These are phyloP conservation scores for Candolleomyces aberdarensis DNA, from an alignment of 768 basidiomycete species.

Conservation along the genomic window DNA sequence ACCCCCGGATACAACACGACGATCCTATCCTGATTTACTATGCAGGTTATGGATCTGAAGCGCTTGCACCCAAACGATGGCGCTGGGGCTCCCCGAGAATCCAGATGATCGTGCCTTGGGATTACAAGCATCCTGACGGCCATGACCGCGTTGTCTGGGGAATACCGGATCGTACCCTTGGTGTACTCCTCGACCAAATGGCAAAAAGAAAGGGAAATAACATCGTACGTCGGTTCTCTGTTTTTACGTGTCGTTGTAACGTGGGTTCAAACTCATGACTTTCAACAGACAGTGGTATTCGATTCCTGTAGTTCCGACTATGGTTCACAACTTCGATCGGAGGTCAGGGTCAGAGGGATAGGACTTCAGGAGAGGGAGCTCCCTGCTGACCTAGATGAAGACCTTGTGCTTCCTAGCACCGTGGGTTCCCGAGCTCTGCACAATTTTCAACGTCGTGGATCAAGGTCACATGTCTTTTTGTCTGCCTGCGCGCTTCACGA, in stretches of 20 bases:
- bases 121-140: conserved; percentile 43
- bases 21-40: conserved; percentile 62
- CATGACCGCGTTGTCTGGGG: conserved; percentile 22
- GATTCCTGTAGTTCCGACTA: conserved; percentile 16
- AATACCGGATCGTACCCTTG: conserved; percentile 13
- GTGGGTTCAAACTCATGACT: not conserved
- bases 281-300: conserved; percentile 13
- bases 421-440: not conserved
- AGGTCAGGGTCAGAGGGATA: not conserved
- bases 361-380: not conserved
- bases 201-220: conserved; percentile 14
- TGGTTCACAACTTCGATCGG: conserved; percentile 4
- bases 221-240: conserved; percentile 12
- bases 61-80: conserved; percentile 52
- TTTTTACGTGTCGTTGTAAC: not conserved
- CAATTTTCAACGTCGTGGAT: not conserved
- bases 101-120: conserved; percentile 57
- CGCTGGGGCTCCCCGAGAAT: conserved; percentile 33
- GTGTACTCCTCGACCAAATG: conserved; percentile 8
- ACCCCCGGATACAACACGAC: conserved; percentile 45
- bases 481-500: conserved; percentile 10
- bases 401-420: not conserved
- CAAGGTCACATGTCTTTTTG: conserved; percentile 13
- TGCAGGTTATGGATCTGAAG: conserved; percentile 57
- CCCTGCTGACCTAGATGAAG: conserved; percentile 3